Conservation (phyloP, 75 land plant genomes). For the Sequoia sempervirens region DNA sequence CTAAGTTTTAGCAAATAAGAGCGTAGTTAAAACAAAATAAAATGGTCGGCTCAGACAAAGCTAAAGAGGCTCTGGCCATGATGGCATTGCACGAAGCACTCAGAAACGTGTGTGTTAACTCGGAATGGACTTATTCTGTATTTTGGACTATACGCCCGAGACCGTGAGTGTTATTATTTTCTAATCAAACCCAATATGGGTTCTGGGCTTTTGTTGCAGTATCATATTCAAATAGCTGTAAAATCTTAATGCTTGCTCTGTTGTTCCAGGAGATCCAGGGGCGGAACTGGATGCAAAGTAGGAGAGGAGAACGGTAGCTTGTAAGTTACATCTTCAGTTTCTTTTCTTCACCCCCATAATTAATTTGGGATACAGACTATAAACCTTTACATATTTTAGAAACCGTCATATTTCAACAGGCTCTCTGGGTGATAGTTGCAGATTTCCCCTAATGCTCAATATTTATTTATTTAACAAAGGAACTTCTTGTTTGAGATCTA, state of each 20-base stretch:
- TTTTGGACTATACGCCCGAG: conserved; percentile 98
- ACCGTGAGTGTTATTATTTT: conserved; percentile 44
- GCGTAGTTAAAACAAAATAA: neutral
- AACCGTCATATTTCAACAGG: neutral
- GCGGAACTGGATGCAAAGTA: conserved; percentile 83
- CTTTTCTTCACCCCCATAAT: neutral
- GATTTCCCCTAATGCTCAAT: too few species aligned
- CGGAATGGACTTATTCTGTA: conserved; percentile 95
- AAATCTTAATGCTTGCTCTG: neutral
- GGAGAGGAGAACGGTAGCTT: conserved; percentile 94
- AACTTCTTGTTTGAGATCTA: neutral
- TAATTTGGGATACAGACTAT: neutral
- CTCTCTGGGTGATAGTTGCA: too few species aligned
- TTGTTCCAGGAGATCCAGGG: conserved; percentile 69
- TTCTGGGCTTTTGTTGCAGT: neutral
- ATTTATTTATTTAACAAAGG: too few species aligned
- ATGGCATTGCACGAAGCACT: conserved; percentile 96
- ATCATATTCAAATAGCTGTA: neutral
- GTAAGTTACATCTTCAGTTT: conserved; percentile 36
- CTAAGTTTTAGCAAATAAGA: neutral
- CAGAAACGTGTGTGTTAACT: conserved; percentile 71
- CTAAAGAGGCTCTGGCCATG: conserved; percentile 88
- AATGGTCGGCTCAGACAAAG: conserved; percentile 68
- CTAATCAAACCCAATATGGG: neutral
- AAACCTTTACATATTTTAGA: neutral